Conservation (phyloP, 2,329 filamentous ascomycete species). For the Rhexocercosporidium sp. region DNA sequence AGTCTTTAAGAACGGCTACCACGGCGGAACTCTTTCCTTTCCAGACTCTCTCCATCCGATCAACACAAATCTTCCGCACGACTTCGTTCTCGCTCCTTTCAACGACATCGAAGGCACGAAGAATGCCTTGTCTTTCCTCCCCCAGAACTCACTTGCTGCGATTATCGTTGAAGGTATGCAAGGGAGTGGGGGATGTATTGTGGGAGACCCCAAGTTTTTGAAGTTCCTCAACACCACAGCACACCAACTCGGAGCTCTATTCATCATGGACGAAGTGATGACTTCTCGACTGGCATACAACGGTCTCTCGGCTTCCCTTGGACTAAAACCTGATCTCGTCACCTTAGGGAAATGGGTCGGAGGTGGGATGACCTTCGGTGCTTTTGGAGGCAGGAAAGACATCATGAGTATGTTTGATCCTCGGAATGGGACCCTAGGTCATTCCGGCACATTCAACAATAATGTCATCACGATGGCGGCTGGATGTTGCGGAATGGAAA, state of each 20-base stretch:
- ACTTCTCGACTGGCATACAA: slow-evolving; percentile 61
- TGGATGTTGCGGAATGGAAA: slow-evolving; percentile 45
- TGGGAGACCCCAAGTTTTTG: slow-evolving; percentile 43
- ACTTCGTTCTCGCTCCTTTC: slow-evolving; percentile 59
- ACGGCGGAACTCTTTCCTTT: slow-evolving; percentile 47
- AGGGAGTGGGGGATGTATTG: slow-evolving; percentile 63
- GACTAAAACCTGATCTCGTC: slow-evolving; percentile 62
- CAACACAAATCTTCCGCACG: slow-evolving; percentile 33
- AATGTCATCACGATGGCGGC: slow-evolving; percentile 61
- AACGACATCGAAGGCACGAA: slow-evolving; percentile 60
- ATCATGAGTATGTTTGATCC: slow-evolving; percentile 65
- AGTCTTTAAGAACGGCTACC: slow-evolving; percentile 36
- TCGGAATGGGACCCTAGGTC: slow-evolving; percentile 48
- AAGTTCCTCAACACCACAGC: slow-evolving; percentile 28
- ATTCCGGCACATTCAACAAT: slow-evolving; percentile 73
- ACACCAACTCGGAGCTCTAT: slow-evolving; percentile 52
- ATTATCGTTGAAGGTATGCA: slow-evolving; percentile 72
- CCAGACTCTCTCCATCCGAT: slow-evolving; percentile 48
- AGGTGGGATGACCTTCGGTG: slow-evolving; percentile 69
- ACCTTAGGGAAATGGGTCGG: slow-evolving; percentile 72
- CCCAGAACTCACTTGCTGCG: slow-evolving; percentile 47
- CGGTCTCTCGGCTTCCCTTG: slow-evolving; percentile 52
- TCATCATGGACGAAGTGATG: slow-evolving; percentile 77
- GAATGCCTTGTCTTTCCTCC: slow-evolving; percentile 46
- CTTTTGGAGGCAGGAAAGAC: slow-evolving; percentile 64